Percentiles rank a stretch among this genome's conserved stretches.
Evolutionary conservation across 1,139 yeast species (phyloP).

Genomic region (Hemisphaericaspora xylofermentans): DNA sequence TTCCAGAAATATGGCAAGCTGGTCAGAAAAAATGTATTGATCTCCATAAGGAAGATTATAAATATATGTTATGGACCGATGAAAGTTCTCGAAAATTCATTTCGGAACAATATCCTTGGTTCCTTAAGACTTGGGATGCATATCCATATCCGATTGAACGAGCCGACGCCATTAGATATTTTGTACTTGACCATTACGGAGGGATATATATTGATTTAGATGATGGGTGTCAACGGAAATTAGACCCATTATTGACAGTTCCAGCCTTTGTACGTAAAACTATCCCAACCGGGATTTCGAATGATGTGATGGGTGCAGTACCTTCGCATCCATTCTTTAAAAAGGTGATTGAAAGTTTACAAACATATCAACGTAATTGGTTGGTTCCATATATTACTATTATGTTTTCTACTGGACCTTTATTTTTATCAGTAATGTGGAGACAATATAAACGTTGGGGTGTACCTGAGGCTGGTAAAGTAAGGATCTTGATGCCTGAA

Average conservation of each 20-base stretch:
- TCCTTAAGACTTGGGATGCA: constrained; percentile 70
- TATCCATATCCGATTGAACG: constrained; percentile 83
- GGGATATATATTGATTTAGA: constrained; percentile 90
- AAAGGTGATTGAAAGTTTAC: constrained; percentile 64
- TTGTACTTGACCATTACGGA: constrained; percentile 78
- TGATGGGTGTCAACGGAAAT: constrained; percentile 74
- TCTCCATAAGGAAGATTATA: constrained; percentile 74
- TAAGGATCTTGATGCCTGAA: constrained; percentile 68
- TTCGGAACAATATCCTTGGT: constrained; percentile 81
- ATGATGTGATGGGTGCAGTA: constrained; percentile 89
- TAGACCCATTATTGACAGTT: constrained; percentile 77
- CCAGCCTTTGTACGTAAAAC: constrained; percentile 90
- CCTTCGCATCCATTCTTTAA: constrained; percentile 85
- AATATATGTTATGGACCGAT: constrained; percentile 90
- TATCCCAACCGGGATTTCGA: constrained; percentile 86
- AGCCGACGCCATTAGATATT: constrained; percentile 92
- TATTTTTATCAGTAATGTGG: constrained; percentile 83
- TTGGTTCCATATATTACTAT: constrained; percentile 84
- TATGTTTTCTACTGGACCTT: constrained; percentile 93
- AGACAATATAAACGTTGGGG: constrained; percentile 84
- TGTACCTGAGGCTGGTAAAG: constrained; percentile 58
- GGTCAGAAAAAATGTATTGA: constrained; percentile 78
- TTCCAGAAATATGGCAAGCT: constrained; percentile 78
- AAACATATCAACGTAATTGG: constrained; percentile 70
- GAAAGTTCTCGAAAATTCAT: constrained; percentile 78